Evolutionary conservation across 305 asterid genomes (phyloP), one percentile per base, ranked within the genome.

Genomic region (Petunia hybrid): DNA sequence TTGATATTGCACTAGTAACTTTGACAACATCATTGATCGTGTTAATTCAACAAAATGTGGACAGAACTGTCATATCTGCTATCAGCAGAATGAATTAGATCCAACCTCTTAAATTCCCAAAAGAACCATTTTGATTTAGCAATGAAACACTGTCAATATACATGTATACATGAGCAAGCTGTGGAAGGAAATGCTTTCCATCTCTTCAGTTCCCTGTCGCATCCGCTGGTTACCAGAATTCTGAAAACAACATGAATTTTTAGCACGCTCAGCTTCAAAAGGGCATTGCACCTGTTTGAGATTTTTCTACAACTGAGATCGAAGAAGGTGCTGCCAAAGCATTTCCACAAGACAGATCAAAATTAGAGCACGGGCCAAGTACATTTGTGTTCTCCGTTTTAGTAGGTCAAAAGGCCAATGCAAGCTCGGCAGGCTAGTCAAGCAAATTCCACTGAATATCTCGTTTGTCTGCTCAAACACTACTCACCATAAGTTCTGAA

Each of bases 401-500:
- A 36, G 45, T 35, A 12, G 61, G 63, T 73, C 46, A 51, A 73
- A 73, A 73, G n/a, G 36, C 78, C 46, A 12, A 51, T 73, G 46
- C 46, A 51, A 65, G 35, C 48, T 65, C 73, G 40, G 39, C 46
- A 12, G 48, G 2, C 45, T 48, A 1, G 4, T 51, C 78, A 51
- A 51, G 63, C 78, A 73, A 62, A 73, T 3, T n/a, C 1, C 6
- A 7, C 53, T 48, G 35, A 73, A 73, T 13, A 51, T 73, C 78
- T 31, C 84, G 14, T 43, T 65, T 8, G 59, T 76, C 82, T 57
- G 31, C 81, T 91, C 85, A 89, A 71, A 86, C 92, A 76, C 93
- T 87, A 64, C 91, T 89, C 22, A 98, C 59, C 89, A 89, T 87
- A 61, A 95, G 95, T 82, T 94, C 93, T n/a, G 85, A 74, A 63